Evolutionary conservation across 2,329 filamentous ascomycete species (phyloP).

Genomic region (Aspergillus ustus): DNA sequence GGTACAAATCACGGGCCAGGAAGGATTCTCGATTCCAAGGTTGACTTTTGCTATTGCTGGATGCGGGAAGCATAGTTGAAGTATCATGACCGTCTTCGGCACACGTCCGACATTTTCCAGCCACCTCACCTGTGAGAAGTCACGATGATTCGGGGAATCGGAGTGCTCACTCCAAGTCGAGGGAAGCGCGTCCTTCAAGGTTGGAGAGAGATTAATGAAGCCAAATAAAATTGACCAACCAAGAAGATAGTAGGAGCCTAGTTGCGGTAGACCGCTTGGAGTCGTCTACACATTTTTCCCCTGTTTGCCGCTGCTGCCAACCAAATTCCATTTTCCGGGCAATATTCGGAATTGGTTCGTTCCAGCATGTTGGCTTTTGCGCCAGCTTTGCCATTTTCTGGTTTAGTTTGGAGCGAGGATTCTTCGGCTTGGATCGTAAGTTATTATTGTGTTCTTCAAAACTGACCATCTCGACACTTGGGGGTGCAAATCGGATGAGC

Average conservation of each 20-base stretch:
- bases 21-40: slow-evolving; percentile 26
- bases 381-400: slow-evolving; percentile 26
- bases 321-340: slow-evolving; percentile 27
- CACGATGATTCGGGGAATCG: no score
- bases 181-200: background rate
- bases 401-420: slow-evolving; percentile 14
- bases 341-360: slow-evolving; percentile 28
- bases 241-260: slow-evolving; percentile 6
- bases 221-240: slow-evolving; percentile 17
- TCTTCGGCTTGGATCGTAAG: slow-evolving; percentile 14
- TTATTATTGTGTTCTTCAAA: slow-evolving; percentile 1
- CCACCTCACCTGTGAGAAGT: slow-evolving; percentile 13
- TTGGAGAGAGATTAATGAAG: slow-evolving; percentile 2
- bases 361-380: slow-evolving; percentile 7
- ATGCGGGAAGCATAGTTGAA: slow-evolving; percentile 25
- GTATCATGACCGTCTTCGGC: slow-evolving; percentile 26
- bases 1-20: slow-evolving; percentile 23
- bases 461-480: background rate
- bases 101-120: slow-evolving; percentile 26
- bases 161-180: background rate
- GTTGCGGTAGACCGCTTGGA: slow-evolving; percentile 18
- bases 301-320: slow-evolving; percentile 31
- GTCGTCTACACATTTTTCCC: slow-evolving; percentile 22
- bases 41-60: slow-evolving; percentile 15
- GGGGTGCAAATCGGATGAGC: background rate